Conservation (phyloP, 2,329 filamentous ascomycete species). For the Fusarium algeriense region DNA sequence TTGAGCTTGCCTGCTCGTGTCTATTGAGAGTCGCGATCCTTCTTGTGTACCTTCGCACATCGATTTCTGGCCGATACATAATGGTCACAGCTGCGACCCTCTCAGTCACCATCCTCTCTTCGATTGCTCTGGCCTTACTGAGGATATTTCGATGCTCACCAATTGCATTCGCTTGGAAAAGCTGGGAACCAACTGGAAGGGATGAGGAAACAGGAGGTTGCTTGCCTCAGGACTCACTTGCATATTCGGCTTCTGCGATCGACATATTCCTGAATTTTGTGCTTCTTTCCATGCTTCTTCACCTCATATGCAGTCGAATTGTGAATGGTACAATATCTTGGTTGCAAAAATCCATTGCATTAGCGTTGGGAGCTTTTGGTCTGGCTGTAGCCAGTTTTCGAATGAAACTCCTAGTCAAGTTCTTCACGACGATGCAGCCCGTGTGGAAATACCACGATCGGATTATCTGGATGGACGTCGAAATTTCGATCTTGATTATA, state of each 20-base stretch:
- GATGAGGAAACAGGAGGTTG: constrained; percentile 29
- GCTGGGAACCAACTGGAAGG: constrained; percentile 31
- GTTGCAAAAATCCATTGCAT: constrained; percentile 57
- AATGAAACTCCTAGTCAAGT: constrained; percentile 49
- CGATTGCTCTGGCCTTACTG: constrained; percentile 53
- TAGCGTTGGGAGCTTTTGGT: constrained; percentile 59
- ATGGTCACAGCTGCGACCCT: constrained; percentile 52
- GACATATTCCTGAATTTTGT: constrained; percentile 61
- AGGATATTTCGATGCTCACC: constrained; percentile 58
- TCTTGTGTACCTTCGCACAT: constrained; percentile 55
- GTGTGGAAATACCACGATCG: constrained; percentile 58
- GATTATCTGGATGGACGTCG: constrained; percentile 59
- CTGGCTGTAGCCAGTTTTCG: constrained; percentile 53
- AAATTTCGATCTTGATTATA: constrained; percentile 57
- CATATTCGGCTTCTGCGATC: constrained; percentile 58
- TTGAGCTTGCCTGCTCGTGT: constrained; percentile 55
- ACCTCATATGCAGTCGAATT: constrained; percentile 54
- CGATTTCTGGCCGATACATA: constrained; percentile 51
- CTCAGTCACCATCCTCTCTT: constrained; percentile 51
- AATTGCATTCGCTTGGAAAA: constrained; percentile 52
- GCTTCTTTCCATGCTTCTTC: constrained; percentile 59
- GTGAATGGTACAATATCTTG: constrained; percentile 58
- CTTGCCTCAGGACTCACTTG: constrained; percentile 48
- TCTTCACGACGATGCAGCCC: constrained; percentile 53
- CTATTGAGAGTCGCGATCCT: constrained; percentile 57